These are phyloP conservation scores for Posidonia oceanica DNA, from an alignment of 116 monocot species.

Conservation along the genomic window DNA sequence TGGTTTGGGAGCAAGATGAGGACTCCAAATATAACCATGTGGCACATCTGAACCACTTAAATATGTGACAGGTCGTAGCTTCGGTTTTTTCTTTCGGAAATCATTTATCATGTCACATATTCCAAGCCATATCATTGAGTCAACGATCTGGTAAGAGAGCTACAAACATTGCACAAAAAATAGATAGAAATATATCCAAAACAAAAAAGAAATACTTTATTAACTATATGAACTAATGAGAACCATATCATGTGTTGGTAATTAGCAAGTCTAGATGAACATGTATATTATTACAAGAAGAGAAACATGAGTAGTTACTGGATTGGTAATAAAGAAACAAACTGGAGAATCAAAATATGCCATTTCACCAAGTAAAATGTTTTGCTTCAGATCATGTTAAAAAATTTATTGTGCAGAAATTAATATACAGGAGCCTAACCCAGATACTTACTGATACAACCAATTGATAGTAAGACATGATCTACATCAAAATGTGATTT, in stretches of 20 bases:
- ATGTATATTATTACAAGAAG: too few species aligned
- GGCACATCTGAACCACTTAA: slow-evolving; percentile 86
- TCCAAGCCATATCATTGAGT: slow-evolving; percentile 99
- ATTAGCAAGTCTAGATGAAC: background rate
- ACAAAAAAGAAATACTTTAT: too few species aligned
- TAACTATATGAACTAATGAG: slow-evolving; percentile 7
- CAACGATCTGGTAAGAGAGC: slow-evolving; percentile 98
- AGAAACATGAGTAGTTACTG: too few species aligned
- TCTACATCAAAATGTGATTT: too few species aligned
- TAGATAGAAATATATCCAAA: background rate
- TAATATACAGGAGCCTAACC: too few species aligned
- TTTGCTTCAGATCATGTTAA: too few species aligned
- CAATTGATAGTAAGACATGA: too few species aligned
- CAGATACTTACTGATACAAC: too few species aligned
- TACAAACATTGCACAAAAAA: slow-evolving; percentile 21
- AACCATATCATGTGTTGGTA: background rate
- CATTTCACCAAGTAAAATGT: too few species aligned
- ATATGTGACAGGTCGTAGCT: slow-evolving; percentile 90
- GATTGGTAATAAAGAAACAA: too few species aligned
- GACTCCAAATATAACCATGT: slow-evolving; percentile 98
- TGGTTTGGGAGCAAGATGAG: slow-evolving; percentile 94
- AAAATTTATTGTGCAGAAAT: too few species aligned
- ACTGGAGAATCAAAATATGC: too few species aligned
- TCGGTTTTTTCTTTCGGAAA: slow-evolving; percentile 83
- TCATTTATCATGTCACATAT: slow-evolving; percentile 97